phyloP scores from a whole-genome alignment of 208 protist species.

The Angomonas deanei region DNA sequence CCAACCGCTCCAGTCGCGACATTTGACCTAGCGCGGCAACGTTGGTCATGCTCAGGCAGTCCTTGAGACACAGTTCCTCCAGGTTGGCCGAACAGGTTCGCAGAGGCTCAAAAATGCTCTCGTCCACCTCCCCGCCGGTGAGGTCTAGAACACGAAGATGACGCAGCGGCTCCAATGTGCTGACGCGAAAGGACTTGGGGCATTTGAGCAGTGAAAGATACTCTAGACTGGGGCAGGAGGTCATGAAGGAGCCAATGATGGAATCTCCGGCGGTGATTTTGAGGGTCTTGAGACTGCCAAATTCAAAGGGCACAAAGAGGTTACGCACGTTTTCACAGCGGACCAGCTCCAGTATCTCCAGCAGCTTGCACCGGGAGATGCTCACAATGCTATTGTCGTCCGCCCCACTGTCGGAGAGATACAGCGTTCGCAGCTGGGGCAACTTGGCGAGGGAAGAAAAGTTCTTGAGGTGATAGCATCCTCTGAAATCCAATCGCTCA shows the following conservation, averaged over 20 bases:
- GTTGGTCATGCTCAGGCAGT: conserved; percentile 15
- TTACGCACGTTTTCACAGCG: conserved; percentile 32
- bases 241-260: conserved; percentile 25
- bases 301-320: conserved; percentile 24
- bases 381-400: conserved; percentile 40
- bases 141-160: conserved; percentile 21
- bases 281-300: conserved; percentile 23
- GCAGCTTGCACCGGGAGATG: conserved; percentile 24
- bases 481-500: neutral
- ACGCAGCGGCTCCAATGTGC: conserved; percentile 12
- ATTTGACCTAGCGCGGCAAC: conserved; percentile 12
- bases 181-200: conserved; percentile 21
- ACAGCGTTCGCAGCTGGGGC: conserved; percentile 25
- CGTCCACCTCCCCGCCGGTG: conserved; percentile 18
- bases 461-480: neutral
- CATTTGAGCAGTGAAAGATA: conserved; percentile 21
- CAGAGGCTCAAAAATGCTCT: conserved; percentile 10
- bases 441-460: conserved; percentile 21
- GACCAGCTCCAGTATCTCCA: conserved; percentile 35
- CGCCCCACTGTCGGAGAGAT: conserved; percentile 32
- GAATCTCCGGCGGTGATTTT: conserved; percentile 23
- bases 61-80: conserved; percentile 18
- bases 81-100: conserved; percentile 8
- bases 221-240: conserved; percentile 29
- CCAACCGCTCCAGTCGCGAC: conserved; percentile 18